Base-by-base conservation (phyloP, 345 rosid species). In the Ailanthus altissimus region DNA sequence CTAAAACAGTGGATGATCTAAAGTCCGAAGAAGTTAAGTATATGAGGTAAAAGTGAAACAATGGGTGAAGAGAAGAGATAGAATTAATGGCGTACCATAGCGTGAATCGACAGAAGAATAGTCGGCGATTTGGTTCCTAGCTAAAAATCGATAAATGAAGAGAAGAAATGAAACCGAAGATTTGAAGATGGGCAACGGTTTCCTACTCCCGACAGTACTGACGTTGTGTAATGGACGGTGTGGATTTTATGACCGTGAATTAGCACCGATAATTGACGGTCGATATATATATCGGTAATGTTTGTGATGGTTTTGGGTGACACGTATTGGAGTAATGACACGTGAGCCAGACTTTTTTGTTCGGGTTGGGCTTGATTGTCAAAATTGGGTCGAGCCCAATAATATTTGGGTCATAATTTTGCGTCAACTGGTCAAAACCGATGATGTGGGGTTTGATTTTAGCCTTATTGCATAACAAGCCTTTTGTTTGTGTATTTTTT, bases 61-160 rank as follows among this genome's bases (percentile, higher is more conserved):
- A 21, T 21, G 0, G 7, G 23, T 14, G 23, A 72, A 15, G n/a
- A 56, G 23, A 72, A 15, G n/a, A 56, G 57, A 47, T 8, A 53
- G 8, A 32, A 50, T 26, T 4, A 36, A 32, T 0, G 20, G 64
- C 79, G 51, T 79, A 83, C 88, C 86, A 83, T 85, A 43, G 21
- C 80, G 32, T 62, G 74, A 80, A 75, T 43, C 45, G 76, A 54
- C 43, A 32, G 81, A 58, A 26, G 80, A 63, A 28, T 50, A 72
- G 67, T 63, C 70, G 58, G 11, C 72, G 77, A 73, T 45, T 51
- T 21, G 26, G 2, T 73, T 70, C 71, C 47, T 12, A 75, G 71
- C 64, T 8, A 54, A 53, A 42, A 73, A 66, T 70, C 72, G 68
- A 69, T 77, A 64, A 38, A 58, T 42, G 6, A 25, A 16, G 25